Evolutionary conservation across 2,329 filamentous ascomycete genomes (phyloP).

Genomic region (Nigrospora sphaerica): DNA sequence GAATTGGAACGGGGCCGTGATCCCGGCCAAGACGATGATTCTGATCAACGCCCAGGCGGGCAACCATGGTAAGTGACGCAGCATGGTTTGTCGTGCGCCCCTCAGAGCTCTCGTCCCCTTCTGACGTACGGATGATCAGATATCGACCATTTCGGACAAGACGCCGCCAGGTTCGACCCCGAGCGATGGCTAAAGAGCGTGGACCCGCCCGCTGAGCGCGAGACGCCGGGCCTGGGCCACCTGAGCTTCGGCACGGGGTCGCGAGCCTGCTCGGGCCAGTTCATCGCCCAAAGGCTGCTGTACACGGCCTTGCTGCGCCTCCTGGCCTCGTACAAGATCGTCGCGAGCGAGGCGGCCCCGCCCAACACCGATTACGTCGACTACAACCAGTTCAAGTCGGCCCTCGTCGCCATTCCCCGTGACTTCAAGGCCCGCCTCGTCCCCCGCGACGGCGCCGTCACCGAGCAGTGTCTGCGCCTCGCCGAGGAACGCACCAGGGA

Average conservation of each 20-base stretch:
- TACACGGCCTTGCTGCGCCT: conserved; percentile 42
- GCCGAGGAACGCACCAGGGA: conserved; percentile 38
- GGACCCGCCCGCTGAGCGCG: conserved; percentile 24
- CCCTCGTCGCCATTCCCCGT: conserved; percentile 50
- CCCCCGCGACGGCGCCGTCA: conserved; percentile 34
- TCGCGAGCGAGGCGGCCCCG: conserved; percentile 37
- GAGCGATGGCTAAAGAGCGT: conserved; percentile 37
- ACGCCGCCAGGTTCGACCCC: conserved; percentile 38
- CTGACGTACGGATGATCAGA: conserved; percentile 24
- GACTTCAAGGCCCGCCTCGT: conserved; percentile 52
- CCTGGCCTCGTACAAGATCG: conserved; percentile 39
- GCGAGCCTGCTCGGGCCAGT: conserved; percentile 42
- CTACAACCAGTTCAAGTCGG: conserved; percentile 53
- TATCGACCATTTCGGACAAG: conserved; percentile 37
- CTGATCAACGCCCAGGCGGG: conserved; percentile 48
- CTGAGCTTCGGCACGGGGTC: conserved; percentile 45
- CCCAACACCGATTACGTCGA: conserved; percentile 57
- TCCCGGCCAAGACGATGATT: conserved; percentile 45
- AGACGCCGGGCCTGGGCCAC: conserved; percentile 25
- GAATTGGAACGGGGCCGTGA: conserved; percentile 41
- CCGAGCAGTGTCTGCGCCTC: conserved; percentile 30
- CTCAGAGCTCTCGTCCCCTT: neutral
- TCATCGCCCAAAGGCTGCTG: conserved; percentile 41
- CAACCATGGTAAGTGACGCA: conserved; percentile 35
- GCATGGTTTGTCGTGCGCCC: no score